These are phyloP conservation scores for Geum urbanum DNA, from an alignment of 306 rosid species.

Conservation along the genomic window DNA sequence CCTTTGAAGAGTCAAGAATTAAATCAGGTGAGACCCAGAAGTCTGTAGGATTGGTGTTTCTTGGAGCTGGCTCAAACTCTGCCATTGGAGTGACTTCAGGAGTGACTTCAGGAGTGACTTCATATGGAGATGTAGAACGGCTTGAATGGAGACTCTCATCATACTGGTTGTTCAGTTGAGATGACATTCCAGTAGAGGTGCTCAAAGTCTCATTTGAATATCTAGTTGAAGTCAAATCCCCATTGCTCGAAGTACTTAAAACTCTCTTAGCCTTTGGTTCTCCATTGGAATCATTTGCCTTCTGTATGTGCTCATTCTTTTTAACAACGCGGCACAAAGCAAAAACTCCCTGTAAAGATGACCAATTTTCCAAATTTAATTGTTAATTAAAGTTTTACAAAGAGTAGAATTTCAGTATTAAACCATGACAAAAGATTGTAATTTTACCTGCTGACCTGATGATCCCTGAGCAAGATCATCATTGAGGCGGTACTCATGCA, in stretches of 20 bases:
- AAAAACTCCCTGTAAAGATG: slow-evolving; percentile 51
- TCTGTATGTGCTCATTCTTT: slow-evolving; percentile 54
- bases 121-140: slow-evolving; percentile 41
- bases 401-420: neutral
- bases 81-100: slow-evolving; percentile 37
- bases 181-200: slow-evolving; percentile 39
- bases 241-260: slow-evolving; percentile 37
- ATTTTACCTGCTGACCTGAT: slow-evolving; percentile 52
- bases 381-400: neutral
- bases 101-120: slow-evolving; percentile 38
- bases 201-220: slow-evolving; percentile 31
- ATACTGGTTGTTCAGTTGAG: slow-evolving; percentile 36
- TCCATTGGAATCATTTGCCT: slow-evolving; percentile 36
- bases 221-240: slow-evolving; percentile 33
- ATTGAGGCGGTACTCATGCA: slow-evolving; percentile 88
- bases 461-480: slow-evolving; percentile 55
- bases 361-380: slow-evolving; percentile 6
- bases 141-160: slow-evolving; percentile 51
- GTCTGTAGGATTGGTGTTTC: slow-evolving; percentile 42
- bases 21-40: slow-evolving; percentile 73
- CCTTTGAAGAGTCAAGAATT: slow-evolving; percentile 90
- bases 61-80: slow-evolving; percentile 38
- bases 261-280: slow-evolving; percentile 40
- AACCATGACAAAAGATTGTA: neutral
- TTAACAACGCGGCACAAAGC: slow-evolving; percentile 82